Evolutionary conservation across 371 early-diverging fungal genomes (phyloP), one percentile per base, ranked within the genome.

Genomic region (Amoeboaphelidium occidentale): DNA sequence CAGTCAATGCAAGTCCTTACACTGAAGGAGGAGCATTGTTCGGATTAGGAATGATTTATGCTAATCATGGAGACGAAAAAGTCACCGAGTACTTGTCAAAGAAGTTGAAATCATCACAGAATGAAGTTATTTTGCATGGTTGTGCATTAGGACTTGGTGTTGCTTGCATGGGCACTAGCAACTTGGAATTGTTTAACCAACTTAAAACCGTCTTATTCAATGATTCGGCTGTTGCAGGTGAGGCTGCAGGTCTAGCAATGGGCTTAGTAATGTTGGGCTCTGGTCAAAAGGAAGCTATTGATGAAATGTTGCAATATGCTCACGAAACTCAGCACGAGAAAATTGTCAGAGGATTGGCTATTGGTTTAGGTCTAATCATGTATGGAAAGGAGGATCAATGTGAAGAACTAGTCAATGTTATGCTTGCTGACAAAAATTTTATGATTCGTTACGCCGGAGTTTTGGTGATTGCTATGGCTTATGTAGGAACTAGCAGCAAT

Each of bases 21-120:
- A 82, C 84, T 4, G 97, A 97, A 63, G 97, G 98, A 50, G 99
- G 98, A 22, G 86, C 97, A 3, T 70, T 97, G 42, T 92, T 87
- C 63, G 98, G 97, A 1, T 72, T 98, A 17, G 99, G 99, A 6
- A 69, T 99, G 45, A 97, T 98, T 60, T 83, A 93, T 61, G 88
- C 92, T 47, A 83, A 90, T 61, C 89, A 85, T 54, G 79, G 76
- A 23, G 76, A 76, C 23, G 73, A 78, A 25, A 56, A 57, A 50
- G 84, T 87, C 2, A 59, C 84, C 2, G 72, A 76, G 14, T 91
- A 83, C 57, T 62, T 98, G 49, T 22, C 51, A 23, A 70, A 69
- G 60, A 75, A 73, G 51, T 48, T 47, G 17, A 42, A 10, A 24
- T 2, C 12, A 21, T 6, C 10, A 6, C 76, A 79, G 49, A 76